Base-by-base conservation (phyloP, 2,329 filamentous ascomycete genomes). In the Rachicladosporium sp. region DNA sequence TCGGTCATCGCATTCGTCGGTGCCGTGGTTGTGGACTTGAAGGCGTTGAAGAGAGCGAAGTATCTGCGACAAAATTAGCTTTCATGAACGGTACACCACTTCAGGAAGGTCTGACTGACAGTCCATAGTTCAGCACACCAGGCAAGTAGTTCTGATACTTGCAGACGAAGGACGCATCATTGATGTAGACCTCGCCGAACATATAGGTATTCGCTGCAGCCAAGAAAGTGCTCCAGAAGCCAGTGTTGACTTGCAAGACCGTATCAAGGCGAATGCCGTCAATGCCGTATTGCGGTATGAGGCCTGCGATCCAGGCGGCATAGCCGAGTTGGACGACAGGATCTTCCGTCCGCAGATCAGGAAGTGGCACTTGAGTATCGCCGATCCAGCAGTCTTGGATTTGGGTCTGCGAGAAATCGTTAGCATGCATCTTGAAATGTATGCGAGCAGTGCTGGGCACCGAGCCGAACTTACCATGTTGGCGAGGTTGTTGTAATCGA, bases 221-320 rank as follows among this genome's bases (percentile, higher is more conserved):
- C 34, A 53, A 52, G 44, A 68, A 66, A 4, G 44, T 42, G 3
- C 56, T 38, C 51, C 65, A 65, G 48, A 68, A 71, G 10, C 44
- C 49, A 1, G 56, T 60, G 27, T 65, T 53, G 29, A 70, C 61
- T 43, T 72, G 60, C 46, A 67, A 62, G 6, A 64, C 63, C 33
- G 66, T 68, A 50, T 73, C 69, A 21, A 72, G 55, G 36, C 69
- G 66, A n/a, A 72, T 49, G 2, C 69, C 70, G 49, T 73, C 70
- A 62, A 80, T 76, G 11, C 63, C 65, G 51, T 80, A 82, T 45
- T 76, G 72, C 2, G 64, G 54, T 2, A 82, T 70, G 0, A 82
- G 61, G 32, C 62, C 61, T 11, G 53, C 55, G 48, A 82, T 65
- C 80, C 79, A 83, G n/a, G 62, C 56, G 39, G 73, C 62, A 53